A percentile compares a stretch with the other conserved stretches of the same genome.
Evolutionary conservation across 169 alveolate genomes (phyloP).

Genomic region (Toxoplasma gondii): DNA sequence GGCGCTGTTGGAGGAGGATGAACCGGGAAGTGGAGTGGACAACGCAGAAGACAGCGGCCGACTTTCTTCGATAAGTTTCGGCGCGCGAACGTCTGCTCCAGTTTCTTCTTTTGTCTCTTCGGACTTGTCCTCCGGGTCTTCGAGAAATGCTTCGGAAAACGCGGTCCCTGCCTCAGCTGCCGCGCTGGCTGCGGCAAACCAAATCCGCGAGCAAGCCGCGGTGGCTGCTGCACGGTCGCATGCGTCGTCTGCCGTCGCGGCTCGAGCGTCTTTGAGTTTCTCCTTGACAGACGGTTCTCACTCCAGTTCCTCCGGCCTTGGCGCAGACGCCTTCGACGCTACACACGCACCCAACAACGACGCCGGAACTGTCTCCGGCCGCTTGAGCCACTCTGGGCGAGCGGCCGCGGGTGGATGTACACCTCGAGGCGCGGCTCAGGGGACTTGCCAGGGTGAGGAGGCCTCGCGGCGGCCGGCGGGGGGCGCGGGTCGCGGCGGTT

Average conservation of each 20-base stretch:
- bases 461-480: not conserved
- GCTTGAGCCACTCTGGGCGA: not conserved
- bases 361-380: not conserved
- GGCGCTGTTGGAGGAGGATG: not conserved
- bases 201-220: not conserved
- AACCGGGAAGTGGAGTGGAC: not conserved
- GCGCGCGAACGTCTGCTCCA: not conserved
- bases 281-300: not conserved
- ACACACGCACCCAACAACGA: not conserved
- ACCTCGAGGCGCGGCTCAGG: not conserved
- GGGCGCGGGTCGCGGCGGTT: not conserved
- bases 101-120: not conserved
- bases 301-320: not conserved
- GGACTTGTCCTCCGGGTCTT: not conserved
- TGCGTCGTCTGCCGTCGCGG: slow-evolving; percentile 6
- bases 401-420: not conserved
- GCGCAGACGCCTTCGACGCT: not conserved
- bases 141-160: not conserved
- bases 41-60: no score
- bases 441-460: not conserved
- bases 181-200: not conserved
- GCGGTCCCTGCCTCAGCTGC: not conserved
- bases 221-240: not conserved
- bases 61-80: no score
- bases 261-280: not conserved